Conservation (phyloP, 768 basidiomycete genomes). For the Plicaturopsis crispa region DNA sequence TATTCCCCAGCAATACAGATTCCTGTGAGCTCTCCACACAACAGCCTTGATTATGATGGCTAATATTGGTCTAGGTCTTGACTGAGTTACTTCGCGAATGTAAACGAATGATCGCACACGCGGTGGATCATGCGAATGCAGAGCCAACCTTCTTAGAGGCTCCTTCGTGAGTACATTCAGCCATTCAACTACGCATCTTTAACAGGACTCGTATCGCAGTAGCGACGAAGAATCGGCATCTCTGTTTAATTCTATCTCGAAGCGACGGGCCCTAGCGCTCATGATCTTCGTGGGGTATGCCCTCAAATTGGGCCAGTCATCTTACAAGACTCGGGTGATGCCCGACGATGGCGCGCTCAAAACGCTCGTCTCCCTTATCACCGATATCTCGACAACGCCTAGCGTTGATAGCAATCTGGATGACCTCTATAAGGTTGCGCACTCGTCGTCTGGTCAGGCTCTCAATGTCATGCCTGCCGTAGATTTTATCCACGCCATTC, state of each 20-base stretch:
- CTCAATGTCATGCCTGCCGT: constrained; percentile 61
- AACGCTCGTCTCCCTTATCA: constrained; percentile 38
- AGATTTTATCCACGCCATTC: constrained; percentile 56
- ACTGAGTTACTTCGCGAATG: constrained; percentile 62
- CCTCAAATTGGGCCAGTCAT: constrained; percentile 27
- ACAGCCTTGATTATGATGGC: constrained; percentile 2
- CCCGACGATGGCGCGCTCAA: constrained; percentile 23
- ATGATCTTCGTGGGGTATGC: constrained; percentile 55
- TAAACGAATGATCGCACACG: constrained; percentile 41
- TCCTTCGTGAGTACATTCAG: constrained; percentile 35
- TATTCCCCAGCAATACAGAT: constrained; percentile 40
- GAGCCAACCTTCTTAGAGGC: constrained; percentile 48
- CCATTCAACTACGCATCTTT: not conserved
- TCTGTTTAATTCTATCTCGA: constrained; percentile 34
- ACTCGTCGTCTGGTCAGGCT: constrained; percentile 41
- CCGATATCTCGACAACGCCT: constrained; percentile 33
- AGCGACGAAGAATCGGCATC: constrained; percentile 57
- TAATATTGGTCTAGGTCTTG: constrained; percentile 51
- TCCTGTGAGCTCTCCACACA: constrained; percentile 29
- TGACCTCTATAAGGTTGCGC: constrained; percentile 39
- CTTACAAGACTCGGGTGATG: constrained; percentile 1
- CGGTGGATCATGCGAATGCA: constrained; percentile 27
- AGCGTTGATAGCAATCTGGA: constrained; percentile 33
- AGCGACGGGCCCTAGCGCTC: constrained; percentile 61
- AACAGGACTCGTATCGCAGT: not conserved